Conservation (phyloP, 176 grass and related monocot genomes). For the Sorghum bicolor region Sorghum_bicolor_NCBIv3 NC_012874.2:4172001-4172500, state of each 20-base stretch:
- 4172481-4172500: not conserved
- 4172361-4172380: not conserved
- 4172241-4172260: not conserved
- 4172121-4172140: not conserved
- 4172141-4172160: not conserved
- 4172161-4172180: not conserved
- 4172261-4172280: not conserved
- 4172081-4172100: not conserved
- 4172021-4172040: constrained; percentile 35
- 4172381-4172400: not conserved
- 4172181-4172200: not conserved
- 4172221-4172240: not conserved
- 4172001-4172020: not conserved
- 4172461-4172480: constrained; percentile 4
- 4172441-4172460: not conserved
- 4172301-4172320: not conserved
- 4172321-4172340: constrained; percentile 9
- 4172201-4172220: not conserved
- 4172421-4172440: not conserved
- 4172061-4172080: not conserved
- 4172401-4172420: not conserved
- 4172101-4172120: not conserved
- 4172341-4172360: not conserved
- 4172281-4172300: not conserved
- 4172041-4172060: not conserved